Percentiles rank a stretch among this genome's conserved stretches.
Conservation (phyloP, 2,329 filamentous ascomycete genomes). For the Neonectria ditissima region DNA sequence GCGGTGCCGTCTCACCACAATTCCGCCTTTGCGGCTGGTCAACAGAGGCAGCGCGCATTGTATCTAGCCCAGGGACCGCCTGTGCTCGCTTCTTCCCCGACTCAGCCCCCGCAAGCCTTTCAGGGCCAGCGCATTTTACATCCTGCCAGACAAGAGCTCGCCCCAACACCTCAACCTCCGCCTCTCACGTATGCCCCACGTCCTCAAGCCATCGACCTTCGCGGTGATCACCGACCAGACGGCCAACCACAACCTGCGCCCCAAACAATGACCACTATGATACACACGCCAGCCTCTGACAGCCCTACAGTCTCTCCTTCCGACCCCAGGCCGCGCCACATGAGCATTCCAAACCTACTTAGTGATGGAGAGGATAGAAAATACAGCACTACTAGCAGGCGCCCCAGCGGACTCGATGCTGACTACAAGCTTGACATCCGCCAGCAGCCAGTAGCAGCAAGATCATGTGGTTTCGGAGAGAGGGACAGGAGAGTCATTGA, state of each 20-base stretch:
- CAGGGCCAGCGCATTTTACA: constrained; percentile 27
- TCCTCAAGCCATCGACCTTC: constrained; percentile 13
- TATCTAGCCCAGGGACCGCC: constrained; percentile 21
- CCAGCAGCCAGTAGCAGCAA: constrained; percentile 81
- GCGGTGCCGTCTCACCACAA: constrained; percentile 27
- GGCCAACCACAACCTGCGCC: constrained; percentile 27
- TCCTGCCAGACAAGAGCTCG: constrained; percentile 18
- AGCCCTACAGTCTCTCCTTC: constrained; percentile 31
- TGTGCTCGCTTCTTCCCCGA: constrained; percentile 6
- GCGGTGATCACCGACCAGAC: constrained; percentile 7
- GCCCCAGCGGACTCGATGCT: constrained; percentile 30
- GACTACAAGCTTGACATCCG: constrained; percentile 63
- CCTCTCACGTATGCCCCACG: constrained; percentile 23
- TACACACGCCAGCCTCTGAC: constrained; percentile 6
- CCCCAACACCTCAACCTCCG: constrained; percentile 17
- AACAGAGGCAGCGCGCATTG: constrained; percentile 26
- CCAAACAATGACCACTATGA: constrained; percentile 6
- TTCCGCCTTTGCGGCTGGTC: constrained; percentile 11
- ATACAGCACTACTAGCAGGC: constrained; percentile 8
- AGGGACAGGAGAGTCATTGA: constrained; percentile 85
- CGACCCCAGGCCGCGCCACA: constrained; percentile 35
- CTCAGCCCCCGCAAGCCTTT: constrained; percentile 16
- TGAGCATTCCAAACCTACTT: constrained; percentile 42
- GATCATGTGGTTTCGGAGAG: constrained; percentile 87
- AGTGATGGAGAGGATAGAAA: constrained; percentile 9